Percentiles rank a stretch among this genome's conserved stretches.
These are phyloP conservation scores for Kodamaea ohmeri DNA, from an alignment of 1,139 yeast species.

Conservation along the genomic window DNA sequence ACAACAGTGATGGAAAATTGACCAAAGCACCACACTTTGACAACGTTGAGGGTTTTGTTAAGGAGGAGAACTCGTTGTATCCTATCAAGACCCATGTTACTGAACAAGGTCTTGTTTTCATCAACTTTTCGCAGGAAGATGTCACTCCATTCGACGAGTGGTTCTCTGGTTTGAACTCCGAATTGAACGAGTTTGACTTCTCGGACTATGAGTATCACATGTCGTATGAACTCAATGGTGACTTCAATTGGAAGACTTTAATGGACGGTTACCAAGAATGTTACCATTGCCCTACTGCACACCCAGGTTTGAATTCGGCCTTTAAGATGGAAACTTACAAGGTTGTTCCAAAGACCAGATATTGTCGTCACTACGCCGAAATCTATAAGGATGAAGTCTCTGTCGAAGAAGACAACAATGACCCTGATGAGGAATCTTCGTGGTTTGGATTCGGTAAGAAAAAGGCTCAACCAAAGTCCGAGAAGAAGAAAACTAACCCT, in stretches of 20 bases:
- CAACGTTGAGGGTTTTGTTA: constrained; percentile 54
- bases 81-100: constrained; percentile 55
- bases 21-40: constrained; percentile 64
- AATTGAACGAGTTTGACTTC: constrained; percentile 56
- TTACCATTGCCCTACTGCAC: constrained; percentile 66
- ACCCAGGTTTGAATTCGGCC: constrained; percentile 56
- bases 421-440: constrained; percentile 45
- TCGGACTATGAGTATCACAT: constrained; percentile 60
- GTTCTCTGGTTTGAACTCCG: constrained; percentile 49
- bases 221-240: constrained; percentile 63
- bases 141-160: constrained; percentile 50
- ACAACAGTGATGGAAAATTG: constrained; percentile 54
- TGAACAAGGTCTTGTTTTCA: constrained; percentile 54
- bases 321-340: constrained; percentile 64
- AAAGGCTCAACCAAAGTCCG: constrained; percentile 18
- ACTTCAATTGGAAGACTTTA: constrained; percentile 63
- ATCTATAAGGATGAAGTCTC: constrained; percentile 63
- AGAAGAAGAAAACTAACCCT: constrained; percentile 37
- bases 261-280: constrained; percentile 71
- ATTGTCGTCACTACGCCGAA: constrained; percentile 77
- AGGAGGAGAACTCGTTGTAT: constrained; percentile 53
- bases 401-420: constrained; percentile 69
- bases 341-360: constrained; percentile 56
- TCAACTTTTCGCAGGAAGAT: constrained; percentile 43
- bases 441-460: constrained; percentile 54